A percentile compares a stretch with the other conserved stretches of the same genome.
Conservation (phyloP, 176 grass and related monocot species). For the Ampelocalamus luodianensis region DNA sequence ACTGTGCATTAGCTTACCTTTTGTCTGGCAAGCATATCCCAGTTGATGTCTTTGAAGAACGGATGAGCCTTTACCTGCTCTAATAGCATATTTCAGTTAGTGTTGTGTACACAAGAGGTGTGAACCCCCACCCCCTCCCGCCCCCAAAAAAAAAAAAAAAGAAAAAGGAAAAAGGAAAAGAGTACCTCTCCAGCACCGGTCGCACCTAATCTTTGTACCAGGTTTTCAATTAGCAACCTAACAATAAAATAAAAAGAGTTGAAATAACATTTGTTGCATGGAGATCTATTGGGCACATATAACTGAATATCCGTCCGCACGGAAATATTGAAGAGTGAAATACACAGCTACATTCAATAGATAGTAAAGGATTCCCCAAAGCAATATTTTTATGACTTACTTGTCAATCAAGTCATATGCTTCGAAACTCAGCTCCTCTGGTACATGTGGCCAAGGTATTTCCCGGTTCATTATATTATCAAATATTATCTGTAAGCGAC, state of each 20-base stretch:
- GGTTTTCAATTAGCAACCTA: conserved; percentile 87
- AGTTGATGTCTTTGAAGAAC: conserved; percentile 88
- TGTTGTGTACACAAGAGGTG: not conserved
- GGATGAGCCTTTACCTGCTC: conserved; percentile 98
- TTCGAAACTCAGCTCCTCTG: conserved; percentile 78
- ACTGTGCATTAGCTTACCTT: conserved; percentile 54
- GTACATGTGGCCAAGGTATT: conserved; percentile 92
- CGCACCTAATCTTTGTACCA: conserved; percentile 84
- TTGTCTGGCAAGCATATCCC: conserved; percentile 90
- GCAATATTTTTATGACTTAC: conserved; percentile 56
- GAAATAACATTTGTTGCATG: not conserved
- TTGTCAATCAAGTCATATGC: conserved; percentile 87
- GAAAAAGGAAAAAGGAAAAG: conserved; percentile 34
- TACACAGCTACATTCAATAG: not conserved
- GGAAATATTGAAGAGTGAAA: not conserved
- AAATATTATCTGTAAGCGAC: conserved; percentile 80
- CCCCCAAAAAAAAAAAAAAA: too few relatives aligned
- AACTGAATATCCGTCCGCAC: not conserved
- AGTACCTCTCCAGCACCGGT: conserved; percentile 93
- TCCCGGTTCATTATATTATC: conserved; percentile 99
- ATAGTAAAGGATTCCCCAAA: not conserved
- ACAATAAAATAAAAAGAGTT: not conserved
- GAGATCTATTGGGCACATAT: not conserved
- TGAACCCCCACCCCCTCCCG: too few relatives aligned
- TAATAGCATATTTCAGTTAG: conserved; percentile 71